Conservation (phyloP, 2,329 filamentous ascomycete genomes). For the Ceratocystis cubensis region DNA sequence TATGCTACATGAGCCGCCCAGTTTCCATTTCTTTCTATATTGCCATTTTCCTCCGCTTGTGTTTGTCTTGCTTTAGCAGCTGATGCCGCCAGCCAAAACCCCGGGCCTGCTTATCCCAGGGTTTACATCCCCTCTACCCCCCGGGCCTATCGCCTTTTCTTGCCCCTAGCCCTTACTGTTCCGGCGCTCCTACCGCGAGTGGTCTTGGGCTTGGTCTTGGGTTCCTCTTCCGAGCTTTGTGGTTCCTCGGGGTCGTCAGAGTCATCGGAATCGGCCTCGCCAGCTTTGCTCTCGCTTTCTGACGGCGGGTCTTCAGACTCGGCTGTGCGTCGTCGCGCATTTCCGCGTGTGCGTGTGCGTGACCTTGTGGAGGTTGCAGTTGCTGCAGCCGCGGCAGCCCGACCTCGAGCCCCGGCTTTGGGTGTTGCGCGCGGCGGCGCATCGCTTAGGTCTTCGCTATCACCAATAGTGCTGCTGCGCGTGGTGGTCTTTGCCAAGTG, state of each 20-base stretch:
- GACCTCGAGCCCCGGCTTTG: conserved; percentile 3
- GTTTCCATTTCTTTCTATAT: neutral
- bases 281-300: conserved; percentile 31
- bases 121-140: conserved; percentile 21
- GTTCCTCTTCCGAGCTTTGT: conserved; percentile 30
- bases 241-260: conserved; percentile 27
- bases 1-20: neutral
- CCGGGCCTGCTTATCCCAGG: conserved; percentile 10
- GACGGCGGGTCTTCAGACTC: conserved; percentile 18
- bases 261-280: conserved; percentile 25
- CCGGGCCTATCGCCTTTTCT: conserved; percentile 26
- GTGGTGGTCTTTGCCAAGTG: conserved; percentile 13
- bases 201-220: conserved; percentile 31
- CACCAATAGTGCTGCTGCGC: conserved; percentile 38
- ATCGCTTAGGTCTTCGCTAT: conserved; percentile 38
- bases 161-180: conserved; percentile 28
- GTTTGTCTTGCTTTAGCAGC: neutral
- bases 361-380: conserved; percentile 25
- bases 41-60: neutral
- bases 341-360: conserved; percentile 25
- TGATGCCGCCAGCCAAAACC: neutral
- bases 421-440: conserved; percentile 30
- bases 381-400: neutral
- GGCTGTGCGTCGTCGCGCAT: neutral
- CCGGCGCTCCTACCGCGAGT: conserved; percentile 30